Base-by-base conservation (phyloP, 305 asterid genomes). In the Rubia tinctorum region DNA sequence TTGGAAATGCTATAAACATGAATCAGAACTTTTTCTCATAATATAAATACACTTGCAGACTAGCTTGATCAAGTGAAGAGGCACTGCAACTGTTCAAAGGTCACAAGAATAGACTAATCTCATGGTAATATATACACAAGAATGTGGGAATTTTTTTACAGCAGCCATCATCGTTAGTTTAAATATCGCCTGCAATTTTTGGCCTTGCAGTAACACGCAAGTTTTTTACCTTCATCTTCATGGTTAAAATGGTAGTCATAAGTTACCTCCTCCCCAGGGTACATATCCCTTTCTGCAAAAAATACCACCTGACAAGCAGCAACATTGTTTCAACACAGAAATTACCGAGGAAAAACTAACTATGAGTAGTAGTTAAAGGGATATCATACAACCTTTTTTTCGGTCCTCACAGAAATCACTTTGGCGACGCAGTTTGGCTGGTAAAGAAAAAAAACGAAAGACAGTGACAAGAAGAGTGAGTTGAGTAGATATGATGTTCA, bases 181-280 rank as follows among this genome's bases (percentile, higher is more conserved):
- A 89, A 79, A 72, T 77, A 89, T 60, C 74, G 89, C 83, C 92
- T 84, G 80, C 91, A 89, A 66, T 82, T 87, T 76, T 79, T 79
- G 13, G 91, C 84, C 39, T 83, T 83, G 69, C 95, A 89, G 72
- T 77, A 84, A 82, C 95, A 87, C 8, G 84, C 85, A 71, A 89
- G 83, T 76, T 84, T 87, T 61, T 86, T 83, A 66, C 91, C 92
- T 71, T 86, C 95, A 69, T 87, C 91, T 74, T 89, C 95, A 66
- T 87, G 87, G 85, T 84, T 89, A 76, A 89, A 89, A 77, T 86
- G 88, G 83, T 89, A 88, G 77, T 89, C 96, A 69, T 88, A 89
- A 0, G 91, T 88, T 63, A 87, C 83, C 87, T 89, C 96, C 87
- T 89, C 93, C 67, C 96, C 96, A 22, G 96, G 96, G 76, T 83